Percentiles rank a stretch among this genome's conserved stretches.
Evolutionary conservation across 495 filamentous ascomycete species (phyloP).

Genomic region (Neurospora sp.): DNA sequence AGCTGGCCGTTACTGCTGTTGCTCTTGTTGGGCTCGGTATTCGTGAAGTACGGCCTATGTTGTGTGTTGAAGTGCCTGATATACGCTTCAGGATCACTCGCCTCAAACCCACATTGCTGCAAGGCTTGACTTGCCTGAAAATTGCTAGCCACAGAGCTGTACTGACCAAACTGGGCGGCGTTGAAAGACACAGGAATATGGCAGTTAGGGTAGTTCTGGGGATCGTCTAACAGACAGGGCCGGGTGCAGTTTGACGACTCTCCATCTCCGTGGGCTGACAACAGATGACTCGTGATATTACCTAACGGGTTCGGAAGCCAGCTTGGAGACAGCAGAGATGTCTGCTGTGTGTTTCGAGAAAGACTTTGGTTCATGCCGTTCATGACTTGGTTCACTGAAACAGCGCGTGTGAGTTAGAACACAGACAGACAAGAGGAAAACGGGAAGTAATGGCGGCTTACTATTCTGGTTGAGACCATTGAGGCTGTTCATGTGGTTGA

Average conservation of each 20-base stretch:
- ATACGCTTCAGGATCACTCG: constrained; percentile 18
- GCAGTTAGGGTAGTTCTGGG: constrained; percentile 16
- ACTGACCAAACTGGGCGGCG: constrained; percentile 11
- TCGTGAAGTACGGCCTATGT: constrained; percentile 14
- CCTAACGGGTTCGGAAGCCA: constrained; percentile 9
- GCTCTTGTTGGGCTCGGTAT: background rate
- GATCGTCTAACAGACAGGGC: constrained; percentile 22
- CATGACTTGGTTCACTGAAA: constrained; percentile 5
- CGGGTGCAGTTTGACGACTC: constrained; percentile 14
- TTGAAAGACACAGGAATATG: constrained; percentile 15
- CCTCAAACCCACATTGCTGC: constrained; percentile 22
- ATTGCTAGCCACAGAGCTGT: constrained; percentile 3
- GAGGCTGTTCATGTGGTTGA: background rate
- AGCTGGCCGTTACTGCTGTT: background rate
- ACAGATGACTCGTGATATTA: constrained; percentile 20
- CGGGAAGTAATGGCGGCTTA: background rate
- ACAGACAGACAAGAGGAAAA: background rate
- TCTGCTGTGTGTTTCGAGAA: constrained; percentile 4
- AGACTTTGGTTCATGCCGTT: constrained; percentile 9
- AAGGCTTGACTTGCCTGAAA: constrained; percentile 10
- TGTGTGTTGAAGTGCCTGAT: constrained; percentile 23
- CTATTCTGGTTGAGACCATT: background rate
- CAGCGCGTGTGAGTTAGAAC: constrained; percentile 1
- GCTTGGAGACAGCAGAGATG: constrained; percentile 6
- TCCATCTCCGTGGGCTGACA: constrained; percentile 14